phyloP scores from a whole-genome alignment of 441 rosid species.

The Gossypium gossypioides region DNA sequence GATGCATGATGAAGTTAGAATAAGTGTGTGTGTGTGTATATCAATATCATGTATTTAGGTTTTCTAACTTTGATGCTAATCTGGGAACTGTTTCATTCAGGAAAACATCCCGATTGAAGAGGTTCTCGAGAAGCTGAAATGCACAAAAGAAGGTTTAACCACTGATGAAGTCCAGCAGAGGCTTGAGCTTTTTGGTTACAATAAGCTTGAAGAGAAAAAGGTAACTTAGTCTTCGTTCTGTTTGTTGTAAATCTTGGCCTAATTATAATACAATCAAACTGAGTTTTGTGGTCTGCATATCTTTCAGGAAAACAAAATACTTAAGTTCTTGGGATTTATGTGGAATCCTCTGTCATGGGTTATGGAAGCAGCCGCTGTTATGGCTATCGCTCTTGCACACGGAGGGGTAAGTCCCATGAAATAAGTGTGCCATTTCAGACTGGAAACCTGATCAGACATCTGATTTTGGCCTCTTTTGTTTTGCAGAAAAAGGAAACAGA shows the following conservation, averaged over 20 bases:
- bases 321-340: conserved; percentile 57
- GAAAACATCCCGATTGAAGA: conserved; percentile 53
- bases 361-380: conserved; percentile 50
- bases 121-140: conserved; percentile 44
- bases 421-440: neutral
- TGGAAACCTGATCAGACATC: neutral
- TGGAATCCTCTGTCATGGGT: conserved; percentile 50
- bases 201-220: conserved; percentile 60
- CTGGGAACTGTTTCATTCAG: conserved; percentile 25
- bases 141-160: conserved; percentile 39
- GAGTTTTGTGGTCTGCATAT: conserved; percentile 4
- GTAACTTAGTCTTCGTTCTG: conserved; percentile 13
- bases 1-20: neutral
- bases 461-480: neutral
- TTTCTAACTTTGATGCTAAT: neutral
- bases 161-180: conserved; percentile 34
- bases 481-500: conserved; percentile 39
- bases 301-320: conserved; percentile 38
- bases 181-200: conserved; percentile 44
- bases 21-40: too few relatives aligned
- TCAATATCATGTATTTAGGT: neutral
- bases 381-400: conserved; percentile 51
- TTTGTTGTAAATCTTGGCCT: neutral
- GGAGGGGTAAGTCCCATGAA: conserved; percentile 35
- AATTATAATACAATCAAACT: neutral